Conservation (phyloP, 2,329 filamentous ascomycete genomes). For the Colletotrichum trifolii region DNA sequence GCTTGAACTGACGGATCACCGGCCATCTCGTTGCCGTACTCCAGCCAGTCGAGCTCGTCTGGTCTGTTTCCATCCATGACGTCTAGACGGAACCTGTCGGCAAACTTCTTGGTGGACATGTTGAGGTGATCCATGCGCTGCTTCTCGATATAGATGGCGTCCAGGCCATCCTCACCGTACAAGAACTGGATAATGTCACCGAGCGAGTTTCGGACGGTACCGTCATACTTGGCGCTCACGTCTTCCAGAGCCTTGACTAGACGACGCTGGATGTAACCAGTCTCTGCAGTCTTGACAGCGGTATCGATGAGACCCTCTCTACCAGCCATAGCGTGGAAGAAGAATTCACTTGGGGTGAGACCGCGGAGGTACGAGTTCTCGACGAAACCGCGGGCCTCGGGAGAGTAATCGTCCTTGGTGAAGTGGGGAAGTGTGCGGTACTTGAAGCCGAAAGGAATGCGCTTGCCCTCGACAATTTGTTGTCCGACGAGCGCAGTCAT, state of each 20-base stretch:
- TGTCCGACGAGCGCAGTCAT: conserved; percentile 99
- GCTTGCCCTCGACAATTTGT: conserved; percentile 97
- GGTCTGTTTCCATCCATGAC: conserved; percentile 75
- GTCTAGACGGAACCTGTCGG: conserved; percentile 85
- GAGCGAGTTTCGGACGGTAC: conserved; percentile 95
- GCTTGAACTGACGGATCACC: conserved; percentile 90
- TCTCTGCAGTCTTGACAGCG: conserved; percentile 98
- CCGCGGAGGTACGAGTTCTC: conserved; percentile 99
- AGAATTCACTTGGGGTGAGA: conserved; percentile 95
- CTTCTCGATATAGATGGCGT: conserved; percentile 92
- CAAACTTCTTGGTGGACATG: conserved; percentile 81
- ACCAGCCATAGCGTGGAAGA: conserved; percentile 99
- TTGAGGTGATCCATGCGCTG: conserved; percentile 90
- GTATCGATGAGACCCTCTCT: conserved; percentile 99
- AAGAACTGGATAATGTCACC: conserved; percentile 97
- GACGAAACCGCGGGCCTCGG: conserved; percentile 95
- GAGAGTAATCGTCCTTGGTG: conserved; percentile 98
- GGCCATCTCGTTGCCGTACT: conserved; percentile 86
- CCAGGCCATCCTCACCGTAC: conserved; percentile 96
- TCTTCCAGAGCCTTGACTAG: conserved; percentile 98
- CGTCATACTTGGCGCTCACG: conserved; percentile 96
- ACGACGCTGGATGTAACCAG: conserved; percentile 98
- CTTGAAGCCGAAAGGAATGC: conserved; percentile 99
- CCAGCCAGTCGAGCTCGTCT: conserved; percentile 75
- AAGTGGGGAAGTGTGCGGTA: conserved; percentile 97